phyloP scores from a whole-genome alignment of 2,329 filamentous ascomycete species.

The Sporothrix luriei region DNA sequence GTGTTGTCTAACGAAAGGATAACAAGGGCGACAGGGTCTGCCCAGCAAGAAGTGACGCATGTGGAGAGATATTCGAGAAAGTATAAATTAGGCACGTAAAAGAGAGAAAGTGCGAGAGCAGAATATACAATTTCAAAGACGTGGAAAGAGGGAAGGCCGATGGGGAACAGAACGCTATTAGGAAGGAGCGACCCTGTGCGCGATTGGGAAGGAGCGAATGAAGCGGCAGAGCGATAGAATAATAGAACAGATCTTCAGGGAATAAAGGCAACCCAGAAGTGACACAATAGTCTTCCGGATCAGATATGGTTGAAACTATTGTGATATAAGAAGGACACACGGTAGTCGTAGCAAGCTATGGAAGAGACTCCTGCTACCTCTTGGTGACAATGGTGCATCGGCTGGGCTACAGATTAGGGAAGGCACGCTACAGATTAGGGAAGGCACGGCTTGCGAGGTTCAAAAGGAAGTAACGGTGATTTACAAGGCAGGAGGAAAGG shows the following conservation, averaged over 20 bases:
- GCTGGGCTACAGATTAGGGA: background rate
- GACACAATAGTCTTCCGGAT: background rate
- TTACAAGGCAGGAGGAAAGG: background rate
- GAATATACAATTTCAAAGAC: background rate
- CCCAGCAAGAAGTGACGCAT: no score
- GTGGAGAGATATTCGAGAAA: no score
- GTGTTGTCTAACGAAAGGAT: no score
- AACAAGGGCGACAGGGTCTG: no score
- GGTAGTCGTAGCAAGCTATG: background rate
- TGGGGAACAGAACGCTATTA: background rate
- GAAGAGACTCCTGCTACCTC: background rate
- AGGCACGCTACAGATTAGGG: no score
- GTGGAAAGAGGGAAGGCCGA: background rate
- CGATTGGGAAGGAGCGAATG: conserved; percentile 2
- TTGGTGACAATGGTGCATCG: background rate
- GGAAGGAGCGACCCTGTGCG: background rate
- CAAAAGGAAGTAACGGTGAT: background rate
- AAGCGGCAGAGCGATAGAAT: background rate
- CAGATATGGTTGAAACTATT: background rate
- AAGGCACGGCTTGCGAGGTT: no score
- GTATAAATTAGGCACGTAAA: no score
- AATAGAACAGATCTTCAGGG: background rate
- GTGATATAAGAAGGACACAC: background rate
- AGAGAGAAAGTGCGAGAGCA: no score
- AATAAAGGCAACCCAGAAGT: background rate